A percentile compares a stretch with the other conserved stretches of the same genome.
phyloP scores from a whole-genome alignment of 2,329 filamentous ascomycete genomes.

The Tothia fuscella region DNA sequence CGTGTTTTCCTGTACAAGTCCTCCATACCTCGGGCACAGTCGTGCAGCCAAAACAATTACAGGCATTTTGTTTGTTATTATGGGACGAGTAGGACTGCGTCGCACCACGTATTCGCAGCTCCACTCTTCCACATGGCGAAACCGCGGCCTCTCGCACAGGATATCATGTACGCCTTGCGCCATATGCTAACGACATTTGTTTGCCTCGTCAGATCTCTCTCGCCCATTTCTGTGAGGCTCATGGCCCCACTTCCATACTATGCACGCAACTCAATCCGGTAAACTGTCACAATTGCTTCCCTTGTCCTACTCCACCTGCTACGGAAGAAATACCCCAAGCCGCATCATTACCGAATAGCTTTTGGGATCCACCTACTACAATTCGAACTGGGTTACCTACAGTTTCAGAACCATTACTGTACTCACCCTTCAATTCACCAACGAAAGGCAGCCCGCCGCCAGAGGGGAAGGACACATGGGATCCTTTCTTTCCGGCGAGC shows the following conservation, averaged over 20 bases:
- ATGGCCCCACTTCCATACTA: slow-evolving; percentile 50
- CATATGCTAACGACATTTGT: too few relatives aligned
- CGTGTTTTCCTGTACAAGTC: too few relatives aligned
- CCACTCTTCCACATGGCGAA: too few relatives aligned
- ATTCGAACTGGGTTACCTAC: slow-evolving; percentile 15
- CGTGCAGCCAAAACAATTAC: too few relatives aligned
- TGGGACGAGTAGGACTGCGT: too few relatives aligned
- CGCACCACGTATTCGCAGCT: too few relatives aligned
- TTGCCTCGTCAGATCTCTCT: slow-evolving; percentile 49
- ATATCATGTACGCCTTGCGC: too few relatives aligned
- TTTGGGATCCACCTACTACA: slow-evolving; percentile 14
- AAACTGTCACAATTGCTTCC: slow-evolving; percentile 41
- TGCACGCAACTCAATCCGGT: slow-evolving; percentile 47
- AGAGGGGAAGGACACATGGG: slow-evolving; percentile 21
- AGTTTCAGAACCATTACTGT: slow-evolving; percentile 20
- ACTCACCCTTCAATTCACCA: slow-evolving; percentile 28
- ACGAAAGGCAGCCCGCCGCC: slow-evolving; percentile 30
- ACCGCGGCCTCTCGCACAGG: too few relatives aligned
- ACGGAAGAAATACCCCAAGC: slow-evolving; percentile 23
- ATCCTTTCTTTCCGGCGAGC: slow-evolving; percentile 34
- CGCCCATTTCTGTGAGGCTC: slow-evolving; percentile 51
- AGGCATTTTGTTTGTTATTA: too few relatives aligned
- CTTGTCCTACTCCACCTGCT: slow-evolving; percentile 28
- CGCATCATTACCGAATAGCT: slow-evolving; percentile 14
- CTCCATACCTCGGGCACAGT: too few relatives aligned